Evolutionary conservation across 371 early-diverging fungal genomes (phyloP), one percentile per base, ranked within the genome.

Genomic region (Mucor irregularis): DNA sequence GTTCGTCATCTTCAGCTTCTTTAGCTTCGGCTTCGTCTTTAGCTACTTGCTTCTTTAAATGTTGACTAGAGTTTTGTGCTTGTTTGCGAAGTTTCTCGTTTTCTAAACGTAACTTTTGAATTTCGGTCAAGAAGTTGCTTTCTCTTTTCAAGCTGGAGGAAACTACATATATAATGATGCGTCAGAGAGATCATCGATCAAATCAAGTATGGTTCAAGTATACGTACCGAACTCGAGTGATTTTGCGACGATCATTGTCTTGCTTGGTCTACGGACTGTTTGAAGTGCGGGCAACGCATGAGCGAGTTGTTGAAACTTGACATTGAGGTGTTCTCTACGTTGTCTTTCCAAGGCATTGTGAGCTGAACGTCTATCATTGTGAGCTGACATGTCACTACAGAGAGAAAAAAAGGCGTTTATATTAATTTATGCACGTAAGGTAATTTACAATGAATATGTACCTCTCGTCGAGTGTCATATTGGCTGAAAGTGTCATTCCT

Each of bases 291-390:
- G 91, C 19, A 91, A 70, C 7, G 87, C 83, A 59, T 81, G 81
- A 7, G 91, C 91, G 21, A 91, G 73, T 44, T 91, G 89, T 61
- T 87, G 89, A 62, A 90, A 90, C 63, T 88, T 84, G 14, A 71
- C 71, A 62, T 90, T 90, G 35, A 91, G 79, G 21, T 80, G 80
- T 68, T 91, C 91, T 26, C 91, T 82, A 44, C 91, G 78, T 53
- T 90, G 90, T 17, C 91, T 78, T 59, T 91, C 91, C 21, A 89
- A 74, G 22, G 90, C 90, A 51, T 91, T 91, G 63, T 91, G 91
- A 37, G 81, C 88, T n/a, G 87, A 87, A 71, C 69, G 74, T 74
- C 76, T 88, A 42, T 70, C 70, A 46, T 63, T 58, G 30, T 65
- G 64, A 26, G 68, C 67, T 14, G 70, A 65, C n/a, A 59, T 43